Evolutionary conservation across 306 rosid genomes (phyloP).

Genomic region (Echinosophora koreensis): DNA sequence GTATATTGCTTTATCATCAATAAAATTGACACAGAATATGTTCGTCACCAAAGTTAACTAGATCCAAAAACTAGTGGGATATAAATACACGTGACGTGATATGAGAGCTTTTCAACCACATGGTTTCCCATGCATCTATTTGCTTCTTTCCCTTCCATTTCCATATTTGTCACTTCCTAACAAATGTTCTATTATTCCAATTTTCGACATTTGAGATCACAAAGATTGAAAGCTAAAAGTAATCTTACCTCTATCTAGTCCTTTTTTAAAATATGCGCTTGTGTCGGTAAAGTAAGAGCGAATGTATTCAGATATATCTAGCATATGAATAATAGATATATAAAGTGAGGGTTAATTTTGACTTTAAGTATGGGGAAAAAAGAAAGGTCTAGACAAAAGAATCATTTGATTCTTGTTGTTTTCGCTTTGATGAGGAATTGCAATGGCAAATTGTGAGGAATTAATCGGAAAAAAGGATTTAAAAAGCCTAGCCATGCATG

Average conservation of each 20-base stretch:
- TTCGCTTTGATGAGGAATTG: background rate
- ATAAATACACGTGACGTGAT: background rate
- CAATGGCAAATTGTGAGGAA: background rate
- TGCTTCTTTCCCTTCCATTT: background rate
- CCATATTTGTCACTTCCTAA: background rate
- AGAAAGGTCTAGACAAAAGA: background rate
- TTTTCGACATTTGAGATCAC: slow-evolving; percentile 5
- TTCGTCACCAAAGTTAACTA: slow-evolving; percentile 2
- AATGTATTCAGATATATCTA: too few relatives aligned
- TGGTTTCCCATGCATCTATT: background rate
- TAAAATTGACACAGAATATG: slow-evolving; percentile 21
- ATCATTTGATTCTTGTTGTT: background rate
- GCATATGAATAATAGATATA: background rate
- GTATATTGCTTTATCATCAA: background rate
- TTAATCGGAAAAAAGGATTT: background rate
- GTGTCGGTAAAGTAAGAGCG: background rate
- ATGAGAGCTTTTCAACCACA: background rate
- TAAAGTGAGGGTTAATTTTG: background rate
- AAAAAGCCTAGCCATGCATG: background rate
- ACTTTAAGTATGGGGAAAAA: background rate
- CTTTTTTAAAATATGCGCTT: background rate
- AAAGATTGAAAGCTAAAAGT: slow-evolving; percentile 1
- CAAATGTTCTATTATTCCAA: slow-evolving; percentile 37
- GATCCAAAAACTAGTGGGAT: slow-evolving; percentile 16
- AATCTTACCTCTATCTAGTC: background rate